These are phyloP conservation scores for Anthracocystis walkeri DNA, from an alignment of 1,284 basidiomycete species.

Conservation along the genomic window DNA sequence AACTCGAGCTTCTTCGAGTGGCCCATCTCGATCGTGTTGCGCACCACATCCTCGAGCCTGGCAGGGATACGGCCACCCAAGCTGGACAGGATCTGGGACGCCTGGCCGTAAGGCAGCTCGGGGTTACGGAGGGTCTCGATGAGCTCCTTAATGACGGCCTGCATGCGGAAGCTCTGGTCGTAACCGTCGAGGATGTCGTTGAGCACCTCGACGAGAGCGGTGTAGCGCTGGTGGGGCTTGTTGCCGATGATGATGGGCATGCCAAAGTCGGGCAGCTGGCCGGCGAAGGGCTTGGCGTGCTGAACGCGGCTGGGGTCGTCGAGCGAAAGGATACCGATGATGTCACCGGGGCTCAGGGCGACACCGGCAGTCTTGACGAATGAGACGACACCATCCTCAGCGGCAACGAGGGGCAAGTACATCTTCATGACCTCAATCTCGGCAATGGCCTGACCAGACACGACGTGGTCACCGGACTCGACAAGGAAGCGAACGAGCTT, in stretches of 20 bases:
- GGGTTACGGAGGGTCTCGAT: constrained; percentile 81
- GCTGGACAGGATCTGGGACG: constrained; percentile 84
- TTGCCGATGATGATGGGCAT: constrained; percentile 86
- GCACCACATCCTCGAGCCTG: constrained; percentile 80
- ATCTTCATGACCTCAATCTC: constrained; percentile 82
- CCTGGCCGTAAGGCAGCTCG: constrained; percentile 90
- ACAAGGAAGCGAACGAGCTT: constrained; percentile 95
- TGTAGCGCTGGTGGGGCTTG: constrained; percentile 90
- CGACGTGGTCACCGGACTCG: constrained; percentile 96
- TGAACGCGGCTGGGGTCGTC: constrained; percentile 97
- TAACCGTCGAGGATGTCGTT: constrained; percentile 78
- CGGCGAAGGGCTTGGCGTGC: constrained; percentile 97
- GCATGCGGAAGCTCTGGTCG: constrained; percentile 72
- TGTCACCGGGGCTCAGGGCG: constrained; percentile 95
- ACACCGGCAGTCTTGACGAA: constrained; percentile 98
- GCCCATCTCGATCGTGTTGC: constrained; percentile 81
- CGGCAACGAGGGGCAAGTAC: constrained; percentile 78
- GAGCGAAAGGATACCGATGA: constrained; percentile 94
- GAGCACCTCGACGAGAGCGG: constrained; percentile 81
- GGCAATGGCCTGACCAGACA: constrained; percentile 94
- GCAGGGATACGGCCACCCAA: constrained; percentile 92
- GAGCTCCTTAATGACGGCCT: constrained; percentile 83
- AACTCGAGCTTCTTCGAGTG: constrained; percentile 82
- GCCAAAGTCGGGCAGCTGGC: constrained; percentile 77
- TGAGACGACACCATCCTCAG: constrained; percentile 83